These are phyloP conservation scores for Trichocladium antarcticum DNA, from an alignment of 495 filamentous ascomycete species.

Conservation along the genomic window DNA sequence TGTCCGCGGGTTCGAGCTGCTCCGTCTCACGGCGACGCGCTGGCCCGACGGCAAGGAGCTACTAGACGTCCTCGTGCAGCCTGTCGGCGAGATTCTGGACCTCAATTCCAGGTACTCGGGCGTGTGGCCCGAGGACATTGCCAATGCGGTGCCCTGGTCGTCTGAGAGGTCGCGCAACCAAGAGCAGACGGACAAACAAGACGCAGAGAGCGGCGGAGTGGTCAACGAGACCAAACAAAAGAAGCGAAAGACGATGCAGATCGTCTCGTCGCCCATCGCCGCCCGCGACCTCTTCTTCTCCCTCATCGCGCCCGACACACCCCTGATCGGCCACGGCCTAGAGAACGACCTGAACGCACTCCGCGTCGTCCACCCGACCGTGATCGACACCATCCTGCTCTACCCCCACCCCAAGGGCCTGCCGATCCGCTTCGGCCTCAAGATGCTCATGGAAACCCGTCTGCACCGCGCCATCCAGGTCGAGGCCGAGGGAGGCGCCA, in stretches of 20 bases:
- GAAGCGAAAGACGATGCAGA: constrained; percentile 39
- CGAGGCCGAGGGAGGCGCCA: constrained; percentile 28
- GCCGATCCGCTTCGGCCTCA: constrained; percentile 65
- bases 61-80: constrained; percentile 76
- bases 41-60: constrained; percentile 71
- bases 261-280: constrained; percentile 56
- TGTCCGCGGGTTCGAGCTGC: constrained; percentile 69
- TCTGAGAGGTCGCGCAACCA: constrained; percentile 4
- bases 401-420: constrained; percentile 68
- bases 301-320: constrained; percentile 59
- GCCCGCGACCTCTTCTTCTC: constrained; percentile 66
- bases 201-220: not conserved
- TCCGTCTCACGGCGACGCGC: constrained; percentile 74
- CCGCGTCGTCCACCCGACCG: constrained; percentile 69
- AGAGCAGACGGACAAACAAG: not conserved
- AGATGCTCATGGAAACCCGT: constrained; percentile 49
- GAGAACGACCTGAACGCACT: constrained; percentile 86
- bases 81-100: constrained; percentile 74
- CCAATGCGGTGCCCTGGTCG: constrained; percentile 52
- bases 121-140: constrained; percentile 61
- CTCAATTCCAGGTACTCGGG: constrained; percentile 86
- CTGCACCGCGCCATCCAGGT: constrained; percentile 70
- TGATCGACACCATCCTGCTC: constrained; percentile 79
- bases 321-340: constrained; percentile 82
- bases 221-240: not conserved